Base-by-base conservation (phyloP, 2,329 filamentous ascomycete species). In the Epichloe typhina region DNA sequence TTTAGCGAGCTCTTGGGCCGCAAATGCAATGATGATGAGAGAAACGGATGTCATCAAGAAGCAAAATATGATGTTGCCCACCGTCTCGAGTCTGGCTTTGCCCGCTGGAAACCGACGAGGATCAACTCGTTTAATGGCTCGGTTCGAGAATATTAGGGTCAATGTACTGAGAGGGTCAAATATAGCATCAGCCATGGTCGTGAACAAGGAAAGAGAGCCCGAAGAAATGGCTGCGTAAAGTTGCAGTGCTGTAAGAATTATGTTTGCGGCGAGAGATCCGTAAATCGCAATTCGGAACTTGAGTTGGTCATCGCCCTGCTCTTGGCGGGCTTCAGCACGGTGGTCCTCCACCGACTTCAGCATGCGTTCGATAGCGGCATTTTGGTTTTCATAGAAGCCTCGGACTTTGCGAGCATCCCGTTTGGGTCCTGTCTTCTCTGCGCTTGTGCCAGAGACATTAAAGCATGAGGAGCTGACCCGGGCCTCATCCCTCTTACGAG, bases 31-130 rank as follows among this genome's bases (percentile, higher is more conserved):
- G 51, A 98, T 81, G 62, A 97, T 88, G 57, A 94, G 75, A 0
- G 89, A 95, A 7, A 97, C 91, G 9, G 88, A 74, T 19, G 83
- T 89, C 93, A 98, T 97, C 59, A 98, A 74, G 67, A 95, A 95
- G 69, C 89, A 95, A 68, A 98, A 98, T 53, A 85, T 82, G 56
- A 97, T 96, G 62, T 97, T 98, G 49, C 93, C 93, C 0, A 90
- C 87, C 0, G 90, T 97, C 69, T 97, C 91, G 55, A 98, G 86
- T 33, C 93, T 84, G 5, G 90, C 89, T 66, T 95, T 96, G 56
- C 91, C 91, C 0, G 86, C 89, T 0, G 91, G 91, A 63, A 95
- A 98, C 45, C 86, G 84, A 48, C 83, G 80, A 2, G 86, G 79
- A 60, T 98, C 89, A 39, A 97, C 91, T 49, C 80, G 82, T 59